Base-by-base conservation (phyloP, 306 rosid species). In the Quercus parvula region DNA sequence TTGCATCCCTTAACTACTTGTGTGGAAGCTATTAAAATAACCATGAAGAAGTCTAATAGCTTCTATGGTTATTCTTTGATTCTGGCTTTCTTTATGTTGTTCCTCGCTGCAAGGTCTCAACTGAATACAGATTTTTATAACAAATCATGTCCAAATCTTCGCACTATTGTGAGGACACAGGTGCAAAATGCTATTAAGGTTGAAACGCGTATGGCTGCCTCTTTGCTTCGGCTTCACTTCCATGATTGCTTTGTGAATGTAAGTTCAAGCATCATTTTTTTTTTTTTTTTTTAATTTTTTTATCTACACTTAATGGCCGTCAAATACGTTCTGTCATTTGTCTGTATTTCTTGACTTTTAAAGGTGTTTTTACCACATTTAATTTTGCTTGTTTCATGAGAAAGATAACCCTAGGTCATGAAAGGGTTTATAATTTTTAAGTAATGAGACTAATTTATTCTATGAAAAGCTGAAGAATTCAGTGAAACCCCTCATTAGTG, bases 241-340 rank as follows among this genome's bases (percentile, higher is more conserved):
- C 99, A 94, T 73, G 97, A 94, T 78, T 94, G 99, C 91, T 94
- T 92, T 83, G 98, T 94, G 5, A 91, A 90, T 8, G 99, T 94
- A 70, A 88, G 92, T 78, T 70, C 27, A 54, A 35, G 17, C 19
- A 10, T 24, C 6, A 46, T 1, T 1, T 22, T 10, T 25, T 38
- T 33, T 5, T 5, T 33, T 22, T 22, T 22, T 22, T 22, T 22
- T 22, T 22, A 0, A 0, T 35, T 1, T 38, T 7, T 38, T 38
- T 6, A 10, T 20, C 11, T 0, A 10, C 25, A 58, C 14, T 2
- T 49, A 49, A 49, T 12, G 54, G 1, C 54, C 54, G 12, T 49
- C 54, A 49, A 49, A 12, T 11, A 12, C 12, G 5, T 49, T 13
- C 15, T 49, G 14, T 49, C 15, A 49, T 12, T 49, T 3, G 13